Conservation (phyloP, 1,139 yeast genomes). For the Suhomyces bokatorum region DNA sequence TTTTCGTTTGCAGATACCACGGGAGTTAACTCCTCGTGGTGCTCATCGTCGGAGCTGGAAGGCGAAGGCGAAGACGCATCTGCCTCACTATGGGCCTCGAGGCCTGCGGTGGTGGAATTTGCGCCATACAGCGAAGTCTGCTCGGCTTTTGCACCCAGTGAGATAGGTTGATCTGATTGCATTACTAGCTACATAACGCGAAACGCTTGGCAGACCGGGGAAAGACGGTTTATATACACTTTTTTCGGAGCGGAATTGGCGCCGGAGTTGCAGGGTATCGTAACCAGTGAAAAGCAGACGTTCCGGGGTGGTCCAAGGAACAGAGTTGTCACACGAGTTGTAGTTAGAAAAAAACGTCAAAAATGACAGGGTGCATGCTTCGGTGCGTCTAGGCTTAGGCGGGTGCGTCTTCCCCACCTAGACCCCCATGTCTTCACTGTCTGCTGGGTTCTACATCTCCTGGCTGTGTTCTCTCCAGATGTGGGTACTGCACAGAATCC, state of each 20-base stretch:
- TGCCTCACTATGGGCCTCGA: not conserved
- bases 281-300: not conserved
- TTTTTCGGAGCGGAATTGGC: slow-evolving; percentile 2
- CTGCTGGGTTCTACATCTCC: not conserved
- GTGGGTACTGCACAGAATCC: not conserved
- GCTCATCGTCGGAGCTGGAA: not conserved
- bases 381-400: not conserved
- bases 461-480: too few relatives aligned
- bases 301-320: not conserved
- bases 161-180: not conserved
- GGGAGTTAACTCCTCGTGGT: slow-evolving; percentile 1
- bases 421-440: not conserved
- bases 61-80: not conserved
- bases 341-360: not conserved
- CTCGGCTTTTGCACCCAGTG: slow-evolving; percentile 1
- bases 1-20: slow-evolving; percentile 6
- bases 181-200: slow-evolving; percentile 1
- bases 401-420: not conserved
- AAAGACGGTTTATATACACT: not conserved
- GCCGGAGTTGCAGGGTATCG: slow-evolving; percentile 2
- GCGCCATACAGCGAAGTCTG: not conserved
- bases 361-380: not conserved
- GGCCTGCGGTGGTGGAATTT: not conserved
- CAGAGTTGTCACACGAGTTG: too few relatives aligned
- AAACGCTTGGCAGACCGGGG: slow-evolving; percentile 1